Evolutionary conservation across 352 stramenopile species (phyloP).

Genomic region (Globisporangium nodosum): DNA sequence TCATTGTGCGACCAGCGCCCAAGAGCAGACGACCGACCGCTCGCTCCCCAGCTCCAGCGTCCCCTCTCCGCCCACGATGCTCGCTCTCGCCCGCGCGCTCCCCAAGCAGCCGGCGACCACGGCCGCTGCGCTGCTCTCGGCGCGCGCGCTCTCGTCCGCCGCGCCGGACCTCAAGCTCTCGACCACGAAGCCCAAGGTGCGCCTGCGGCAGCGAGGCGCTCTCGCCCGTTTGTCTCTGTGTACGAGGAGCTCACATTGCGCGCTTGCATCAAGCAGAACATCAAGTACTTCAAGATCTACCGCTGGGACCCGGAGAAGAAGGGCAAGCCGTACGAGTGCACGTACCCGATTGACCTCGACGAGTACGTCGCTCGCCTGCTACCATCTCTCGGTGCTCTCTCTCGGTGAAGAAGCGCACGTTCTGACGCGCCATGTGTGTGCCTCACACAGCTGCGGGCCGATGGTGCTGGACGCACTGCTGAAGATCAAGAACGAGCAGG

Average conservation of each 20-base stretch:
- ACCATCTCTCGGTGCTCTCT: neutral
- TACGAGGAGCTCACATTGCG: neutral
- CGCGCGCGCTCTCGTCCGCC: slow-evolving; percentile 52
- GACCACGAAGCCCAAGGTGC: slow-evolving; percentile 68
- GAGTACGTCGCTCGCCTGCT: slow-evolving; percentile 65
- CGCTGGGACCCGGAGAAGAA: slow-evolving; percentile 96
- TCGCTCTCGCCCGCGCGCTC: slow-evolving; percentile 14
- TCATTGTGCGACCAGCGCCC: slow-evolving; percentile 11
- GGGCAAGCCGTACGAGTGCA: slow-evolving; percentile 92
- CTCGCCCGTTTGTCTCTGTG: neutral
- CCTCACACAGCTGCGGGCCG: slow-evolving; percentile 80
- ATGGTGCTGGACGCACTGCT: slow-evolving; percentile 99
- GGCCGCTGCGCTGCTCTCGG: slow-evolving; percentile 20
- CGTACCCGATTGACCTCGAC: slow-evolving; percentile 97
- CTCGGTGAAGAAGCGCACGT: too few relatives aligned
- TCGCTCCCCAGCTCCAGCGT: neutral
- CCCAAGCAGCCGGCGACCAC: slow-evolving; percentile 24
- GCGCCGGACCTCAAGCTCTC: slow-evolving; percentile 72
- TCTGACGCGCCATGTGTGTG: slow-evolving; percentile 3
- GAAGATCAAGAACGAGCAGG: slow-evolving; percentile 99
- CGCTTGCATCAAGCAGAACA: slow-evolving; percentile 51
- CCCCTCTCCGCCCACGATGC: neutral
- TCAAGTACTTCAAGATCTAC: slow-evolving; percentile 99
- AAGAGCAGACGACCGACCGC: neutral
- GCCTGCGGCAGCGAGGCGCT: slow-evolving; percentile 1